Evolutionary conservation across 2,329 filamentous ascomycete species (phyloP).

Genomic region (Trichophyton mentagrophytes): DNA sequence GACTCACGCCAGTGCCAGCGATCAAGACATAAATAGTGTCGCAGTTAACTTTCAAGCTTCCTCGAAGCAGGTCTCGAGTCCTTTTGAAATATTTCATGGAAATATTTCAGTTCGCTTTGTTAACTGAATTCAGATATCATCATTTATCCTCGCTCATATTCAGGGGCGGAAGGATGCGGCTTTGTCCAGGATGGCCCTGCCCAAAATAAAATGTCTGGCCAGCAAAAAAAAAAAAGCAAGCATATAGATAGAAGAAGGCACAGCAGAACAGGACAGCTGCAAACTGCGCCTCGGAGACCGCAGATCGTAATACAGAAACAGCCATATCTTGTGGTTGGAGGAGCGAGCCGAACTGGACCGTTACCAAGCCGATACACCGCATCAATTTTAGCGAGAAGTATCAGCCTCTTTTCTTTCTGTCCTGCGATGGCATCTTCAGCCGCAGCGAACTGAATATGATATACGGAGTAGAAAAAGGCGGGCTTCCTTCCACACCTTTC

Average conservation of each 20-base stretch:
- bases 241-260: neutral
- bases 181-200: neutral
- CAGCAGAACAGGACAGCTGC: neutral
- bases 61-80: neutral
- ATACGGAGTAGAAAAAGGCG: neutral
- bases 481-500: neutral
- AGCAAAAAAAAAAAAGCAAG: neutral
- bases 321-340: neutral
- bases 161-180: neutral
- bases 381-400: neutral
- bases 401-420: neutral
- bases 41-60: neutral
- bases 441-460: neutral
- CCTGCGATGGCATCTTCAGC: neutral
- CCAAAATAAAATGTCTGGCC: neutral
- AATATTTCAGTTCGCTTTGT: too few species aligned
- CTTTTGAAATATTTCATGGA: too few species aligned
- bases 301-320: neutral
- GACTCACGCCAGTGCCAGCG: neutral
- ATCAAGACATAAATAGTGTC: neutral
- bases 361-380: neutral
- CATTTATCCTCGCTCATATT: neutral
- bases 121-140: neutral
- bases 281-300: neutral
- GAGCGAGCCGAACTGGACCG: neutral